phyloP scores from a whole-genome alignment of 2,329 filamentous ascomycete species.

The Aspergillus floridensis region DNA sequence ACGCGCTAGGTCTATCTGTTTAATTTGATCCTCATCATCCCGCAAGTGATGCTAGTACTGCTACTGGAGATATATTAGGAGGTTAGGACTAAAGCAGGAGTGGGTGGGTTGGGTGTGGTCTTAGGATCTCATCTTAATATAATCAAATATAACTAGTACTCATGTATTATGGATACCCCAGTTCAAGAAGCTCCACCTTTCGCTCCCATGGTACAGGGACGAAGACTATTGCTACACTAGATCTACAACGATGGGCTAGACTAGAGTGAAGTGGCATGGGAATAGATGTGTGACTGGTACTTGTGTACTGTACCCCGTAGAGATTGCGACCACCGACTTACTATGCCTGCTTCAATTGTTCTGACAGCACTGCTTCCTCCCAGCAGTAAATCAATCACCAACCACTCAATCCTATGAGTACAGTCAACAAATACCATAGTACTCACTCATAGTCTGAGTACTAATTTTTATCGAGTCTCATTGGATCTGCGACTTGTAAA shows the following conservation, averaged over 20 bases:
- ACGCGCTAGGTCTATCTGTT: background rate
- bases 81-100: background rate
- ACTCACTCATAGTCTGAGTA: background rate
- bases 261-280: background rate
- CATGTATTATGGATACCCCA: background rate
- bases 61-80: background rate
- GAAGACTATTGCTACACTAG: background rate
- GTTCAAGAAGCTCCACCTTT: background rate
- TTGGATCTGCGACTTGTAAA: background rate
- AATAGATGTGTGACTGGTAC: background rate
- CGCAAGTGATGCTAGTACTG: background rate
- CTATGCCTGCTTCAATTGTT: background rate
- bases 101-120: background rate
- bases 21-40: background rate
- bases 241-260: constrained; percentile 1
- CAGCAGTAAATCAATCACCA: background rate
- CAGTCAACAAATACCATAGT: no score
- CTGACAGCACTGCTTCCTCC: background rate
- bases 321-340: background rate
- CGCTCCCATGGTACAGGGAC: constrained; percentile 1
- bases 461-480: background rate
- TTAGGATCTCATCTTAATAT: background rate
- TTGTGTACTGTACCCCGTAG: background rate
- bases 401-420: background rate
- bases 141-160: background rate